phyloP scores from a whole-genome alignment of 768 basidiomycete species.

The Trametes meyenii region DNA sequence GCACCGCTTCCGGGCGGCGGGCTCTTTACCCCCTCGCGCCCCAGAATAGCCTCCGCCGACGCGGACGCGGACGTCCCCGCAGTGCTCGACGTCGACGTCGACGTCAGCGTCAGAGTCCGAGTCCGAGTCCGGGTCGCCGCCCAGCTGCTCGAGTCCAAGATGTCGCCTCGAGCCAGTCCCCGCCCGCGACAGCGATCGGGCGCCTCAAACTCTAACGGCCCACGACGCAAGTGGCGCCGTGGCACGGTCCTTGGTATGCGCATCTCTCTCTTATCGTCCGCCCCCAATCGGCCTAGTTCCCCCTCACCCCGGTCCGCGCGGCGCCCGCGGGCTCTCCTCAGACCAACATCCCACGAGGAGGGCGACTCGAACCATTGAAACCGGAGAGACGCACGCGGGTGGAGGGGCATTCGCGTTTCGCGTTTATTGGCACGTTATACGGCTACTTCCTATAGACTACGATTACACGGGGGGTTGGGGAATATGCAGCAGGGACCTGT shows the following conservation, averaged over 20 bases:
- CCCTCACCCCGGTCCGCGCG: background rate
- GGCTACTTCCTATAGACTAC: slow-evolving; percentile 31
- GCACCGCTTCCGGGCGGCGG: no score
- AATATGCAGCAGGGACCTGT: slow-evolving; percentile 26
- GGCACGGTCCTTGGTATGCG: background rate
- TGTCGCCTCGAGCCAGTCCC: no score
- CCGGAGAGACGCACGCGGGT: background rate
- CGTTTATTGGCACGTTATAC: slow-evolving; percentile 24
- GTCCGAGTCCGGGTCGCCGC: no score
- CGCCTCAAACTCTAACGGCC: background rate
- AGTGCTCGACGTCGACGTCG: no score
- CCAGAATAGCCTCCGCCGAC: no score
- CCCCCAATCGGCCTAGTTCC: no score
- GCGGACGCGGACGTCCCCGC: no score
- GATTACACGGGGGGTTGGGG: slow-evolving; percentile 25
- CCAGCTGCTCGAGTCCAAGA: no score
- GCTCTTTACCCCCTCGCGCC: no score
- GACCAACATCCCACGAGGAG: background rate
- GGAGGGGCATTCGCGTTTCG: background rate
- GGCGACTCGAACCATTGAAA: no score
- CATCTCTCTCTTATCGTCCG: no score
- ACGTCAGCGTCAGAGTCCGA: no score
- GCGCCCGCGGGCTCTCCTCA: background rate
- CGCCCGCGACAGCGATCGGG: background rate
- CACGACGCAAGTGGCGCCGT: slow-evolving; percentile 10